Evolutionary conservation across 305 asterid genomes (phyloP).

Genomic region (Fraxinus baroniana): DNA sequence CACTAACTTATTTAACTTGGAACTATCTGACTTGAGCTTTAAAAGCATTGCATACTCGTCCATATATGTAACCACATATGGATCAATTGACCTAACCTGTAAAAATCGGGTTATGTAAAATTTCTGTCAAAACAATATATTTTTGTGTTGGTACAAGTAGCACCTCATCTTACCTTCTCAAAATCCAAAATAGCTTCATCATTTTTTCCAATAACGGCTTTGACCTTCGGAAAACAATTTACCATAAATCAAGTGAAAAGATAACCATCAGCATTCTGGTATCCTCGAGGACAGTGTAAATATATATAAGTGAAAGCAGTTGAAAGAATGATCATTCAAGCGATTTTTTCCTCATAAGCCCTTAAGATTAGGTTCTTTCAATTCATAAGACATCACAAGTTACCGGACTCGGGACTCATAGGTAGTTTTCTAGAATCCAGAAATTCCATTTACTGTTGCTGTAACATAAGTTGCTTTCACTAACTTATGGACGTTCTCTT

Average conservation of each 20-base stretch:
- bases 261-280: neutral
- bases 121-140: slow-evolving; percentile 2
- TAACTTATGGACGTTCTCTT: neutral
- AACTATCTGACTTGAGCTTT: slow-evolving; percentile 69
- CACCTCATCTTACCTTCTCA: slow-evolving; percentile 57
- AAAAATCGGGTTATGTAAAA: slow-evolving; percentile 29
- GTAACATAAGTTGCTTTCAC: neutral
- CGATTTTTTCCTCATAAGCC: slow-evolving; percentile 6
- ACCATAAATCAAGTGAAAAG: slow-evolving; percentile 8
- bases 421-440: neutral
- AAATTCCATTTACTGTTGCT: neutral
- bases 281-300: slow-evolving; percentile 21
- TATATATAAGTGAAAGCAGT: neutral
- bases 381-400: slow-evolving; percentile 14
- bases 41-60: slow-evolving; percentile 99
- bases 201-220: slow-evolving; percentile 78
- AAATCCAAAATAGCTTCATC: slow-evolving; percentile 91
- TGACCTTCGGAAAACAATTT: slow-evolving; percentile 53
- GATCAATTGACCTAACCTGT: slow-evolving; percentile 88
- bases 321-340: slow-evolving; percentile 3
- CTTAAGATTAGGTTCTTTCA: slow-evolving; percentile 1
- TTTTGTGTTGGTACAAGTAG: slow-evolving; percentile 7
- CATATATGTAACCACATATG: slow-evolving; percentile 80
- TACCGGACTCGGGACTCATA: neutral
- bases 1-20: slow-evolving; percentile 78